These are phyloP conservation scores for Przewalskia tangutica DNA, from an alignment of 257 asterid genomes.

Conservation along the genomic window DNA sequence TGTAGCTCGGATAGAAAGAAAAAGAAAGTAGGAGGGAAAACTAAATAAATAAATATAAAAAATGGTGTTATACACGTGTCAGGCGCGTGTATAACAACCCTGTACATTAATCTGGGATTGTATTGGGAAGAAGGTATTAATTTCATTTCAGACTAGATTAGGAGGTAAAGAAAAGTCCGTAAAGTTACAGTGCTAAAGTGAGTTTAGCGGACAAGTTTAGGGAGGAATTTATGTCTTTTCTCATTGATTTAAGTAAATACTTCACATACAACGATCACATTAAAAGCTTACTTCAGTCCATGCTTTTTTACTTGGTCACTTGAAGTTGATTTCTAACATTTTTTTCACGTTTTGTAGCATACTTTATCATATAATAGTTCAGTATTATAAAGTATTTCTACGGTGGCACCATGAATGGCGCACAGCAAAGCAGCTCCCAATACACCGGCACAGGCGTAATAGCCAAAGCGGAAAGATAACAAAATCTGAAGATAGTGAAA, in stretches of 20 bases:
- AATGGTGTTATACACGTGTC: neutral
- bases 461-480: neutral
- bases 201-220: neutral
- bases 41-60: neutral
- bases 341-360: neutral
- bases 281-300: neutral
- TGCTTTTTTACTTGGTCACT: neutral
- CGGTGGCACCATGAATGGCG: too few relatives aligned
- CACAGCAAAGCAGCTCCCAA: too few relatives aligned
- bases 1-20: neutral
- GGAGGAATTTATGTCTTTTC: neutral
- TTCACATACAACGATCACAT: too few relatives aligned
- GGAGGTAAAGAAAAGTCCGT: neutral
- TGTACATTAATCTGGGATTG: neutral
- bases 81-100: neutral
- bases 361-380: neutral
- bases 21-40: too few relatives aligned
- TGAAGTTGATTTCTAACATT: neutral
- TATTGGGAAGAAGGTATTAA: neutral
- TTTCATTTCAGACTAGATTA: neutral
- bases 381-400: neutral
- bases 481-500: neutral
- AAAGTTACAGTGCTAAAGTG: neutral
- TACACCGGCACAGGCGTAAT: neutral
- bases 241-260: too few relatives aligned